Evolutionary conservation across 2,329 filamentous ascomycete genomes (phyloP), one percentile per base, ranked within the genome.

Genomic region (Diaporthe batatas): DNA sequence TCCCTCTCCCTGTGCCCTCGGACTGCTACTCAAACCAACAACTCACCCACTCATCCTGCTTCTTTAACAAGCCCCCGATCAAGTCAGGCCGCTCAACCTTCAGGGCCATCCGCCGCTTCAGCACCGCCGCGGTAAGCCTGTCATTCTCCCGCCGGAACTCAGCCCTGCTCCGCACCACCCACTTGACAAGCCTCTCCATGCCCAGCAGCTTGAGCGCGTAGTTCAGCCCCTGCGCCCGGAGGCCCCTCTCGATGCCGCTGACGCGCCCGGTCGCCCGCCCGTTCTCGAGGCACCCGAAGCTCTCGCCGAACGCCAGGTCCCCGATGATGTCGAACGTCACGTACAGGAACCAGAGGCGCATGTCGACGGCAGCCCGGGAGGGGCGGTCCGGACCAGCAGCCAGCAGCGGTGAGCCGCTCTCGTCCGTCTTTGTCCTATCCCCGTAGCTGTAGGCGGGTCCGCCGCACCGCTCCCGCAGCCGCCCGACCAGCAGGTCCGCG

Each of bases 231-330:
- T 59, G 39, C 2, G 75, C 72, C 2, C 73, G 71, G 29, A 80
- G 72, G 34, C 77, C 76, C 4, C 76, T 70, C 18, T 77, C 69
- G 36, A 83, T 77, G 5, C 77, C 65, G 3, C 76, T 72, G 21
- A 79, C 76, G 79, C 81, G 83, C 29, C 75, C 77, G 36, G 77
- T 62, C 21, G 76, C 76, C 54, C 42, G 47, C 70, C 78, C 79
- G 39, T 78, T 75, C 51, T 79, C 75, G 2, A 84, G 76, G 72
- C 79, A 80, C 25, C 79, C 78, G 75, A 84, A 85, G 1, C 82
- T 80, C 72, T 85, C 82, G 3, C 84, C 84, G 73, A 86, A 85
- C 0, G 83, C 81, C 44, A 87, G 78, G 70, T 86, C 84, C 29
- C 84, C 84, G 58, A 83, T 79, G 44, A 84, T 78, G 76, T 84